Base-by-base conservation (phyloP, 2,329 filamentous ascomycete genomes). In the Hypoxylon sp. region DNA sequence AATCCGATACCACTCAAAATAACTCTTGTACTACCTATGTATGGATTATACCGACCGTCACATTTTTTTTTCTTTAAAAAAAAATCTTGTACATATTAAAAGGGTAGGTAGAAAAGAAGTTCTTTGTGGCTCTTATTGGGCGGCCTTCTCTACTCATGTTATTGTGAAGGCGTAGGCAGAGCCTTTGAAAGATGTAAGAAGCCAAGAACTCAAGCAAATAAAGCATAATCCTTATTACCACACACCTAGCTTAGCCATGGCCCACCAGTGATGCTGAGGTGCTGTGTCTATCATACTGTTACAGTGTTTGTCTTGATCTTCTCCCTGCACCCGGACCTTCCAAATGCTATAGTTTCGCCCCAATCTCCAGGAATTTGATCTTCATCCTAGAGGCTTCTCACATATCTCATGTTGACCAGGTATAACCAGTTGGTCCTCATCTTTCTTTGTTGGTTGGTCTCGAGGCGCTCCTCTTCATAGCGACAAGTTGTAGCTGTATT, bases 401-500 rank as follows among this genome's bases (percentile, higher is more conserved):
- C 17, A 36, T 25, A 25, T 23, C 6, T 17, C 19, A 13, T n/a
- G 13, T 28, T 19, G 52, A 52, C 13, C 36, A 3, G 17, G 28
- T 41, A n/a, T 10, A 38, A 21, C 28, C 19, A 30, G 28, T 19
- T 28, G 19, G 50, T 9, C 36, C 43, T 11, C 13, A 17, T 21
- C n/a, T 13, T 45, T 36, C 2, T 23, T 23, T 14, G 7, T n/a
- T 4, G 51, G 2, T 52, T 5, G 25, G 6, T 23, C 32, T 50
- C 38, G n/a, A 5, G 14, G 21, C 1, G 7, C 19, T 1, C n/a
- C 19, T 1, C 30, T 46, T 75, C 48, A 90, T 69, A 91, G 82
- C 65, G 88, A 84, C 72, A 91, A 79, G 78, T 90, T 91, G 79
- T 91, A 91, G 50, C 88, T 85, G 73, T 91, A 91, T 79, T 91